These are phyloP conservation scores for Ascochyta pisi DNA, from an alignment of 2,329 filamentous ascomycete species.

Conservation along the genomic window DNA sequence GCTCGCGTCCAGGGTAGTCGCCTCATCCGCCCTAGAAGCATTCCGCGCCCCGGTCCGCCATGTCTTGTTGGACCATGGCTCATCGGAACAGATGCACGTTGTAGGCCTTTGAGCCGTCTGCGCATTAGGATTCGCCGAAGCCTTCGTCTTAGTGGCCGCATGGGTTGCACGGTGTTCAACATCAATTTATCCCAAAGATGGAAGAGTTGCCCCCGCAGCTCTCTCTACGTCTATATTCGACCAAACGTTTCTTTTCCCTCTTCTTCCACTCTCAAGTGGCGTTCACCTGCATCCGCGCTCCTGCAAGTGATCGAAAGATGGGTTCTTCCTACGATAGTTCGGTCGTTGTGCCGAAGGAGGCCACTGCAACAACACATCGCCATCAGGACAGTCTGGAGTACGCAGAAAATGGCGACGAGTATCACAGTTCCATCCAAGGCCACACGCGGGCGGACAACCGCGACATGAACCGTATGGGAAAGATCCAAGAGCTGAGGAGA, in stretches of 20 bases:
- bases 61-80: slow-evolving; percentile 15
- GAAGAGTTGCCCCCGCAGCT: slow-evolving; percentile 2
- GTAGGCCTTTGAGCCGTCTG: slow-evolving; percentile 14
- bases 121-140: slow-evolving; percentile 6
- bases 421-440: slow-evolving; percentile 36
- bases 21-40: not conserved
- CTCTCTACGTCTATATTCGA: slow-evolving; percentile 10
- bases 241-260: slow-evolving; percentile 11
- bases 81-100: slow-evolving; percentile 3
- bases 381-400: slow-evolving; percentile 25
- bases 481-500: slow-evolving; percentile 42
- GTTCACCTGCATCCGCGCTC: slow-evolving; percentile 20
- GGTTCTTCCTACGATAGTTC: slow-evolving; percentile 25
- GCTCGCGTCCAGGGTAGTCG: not conserved
- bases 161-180: slow-evolving; percentile 19
- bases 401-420: slow-evolving; percentile 34
- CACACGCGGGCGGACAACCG: slow-evolving; percentile 37
- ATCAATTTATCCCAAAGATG: slow-evolving; percentile 3
- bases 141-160: slow-evolving; percentile 14
- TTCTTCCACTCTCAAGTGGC: slow-evolving; percentile 7
- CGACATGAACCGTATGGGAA: slow-evolving; percentile 46
- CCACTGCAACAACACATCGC: slow-evolving; percentile 9
- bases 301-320: slow-evolving; percentile 24
- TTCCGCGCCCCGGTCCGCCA: slow-evolving; percentile 9
- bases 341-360: slow-evolving; percentile 19